phyloP scores from a whole-genome alignment of 1,284 basidiomycete species.

The Earliella scabrosa region DNA sequence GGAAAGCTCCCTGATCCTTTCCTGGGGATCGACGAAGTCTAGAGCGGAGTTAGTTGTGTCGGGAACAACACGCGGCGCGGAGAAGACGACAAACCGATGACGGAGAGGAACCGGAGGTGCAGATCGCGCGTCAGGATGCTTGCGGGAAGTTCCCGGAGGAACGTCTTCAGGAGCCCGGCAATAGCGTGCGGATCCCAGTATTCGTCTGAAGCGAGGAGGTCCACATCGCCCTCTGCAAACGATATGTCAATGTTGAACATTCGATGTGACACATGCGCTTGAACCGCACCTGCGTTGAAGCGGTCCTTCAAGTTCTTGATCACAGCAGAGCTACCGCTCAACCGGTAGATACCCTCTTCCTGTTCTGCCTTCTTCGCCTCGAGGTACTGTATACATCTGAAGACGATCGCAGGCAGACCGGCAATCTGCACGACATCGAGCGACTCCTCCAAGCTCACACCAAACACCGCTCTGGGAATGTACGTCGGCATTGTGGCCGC shows the following conservation, averaged over 20 bases:
- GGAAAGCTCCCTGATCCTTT: constrained; percentile 87
- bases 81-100: constrained; percentile 73
- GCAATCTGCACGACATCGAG: constrained; percentile 89
- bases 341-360: constrained; percentile 97
- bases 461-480: constrained; percentile 83
- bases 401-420: constrained; percentile 92
- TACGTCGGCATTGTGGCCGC: constrained; percentile 41
- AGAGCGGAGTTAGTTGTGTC: constrained; percentile 11
- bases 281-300: constrained; percentile 80
- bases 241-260: constrained; percentile 15
- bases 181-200: constrained; percentile 96
- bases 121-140: constrained; percentile 92
- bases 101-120: constrained; percentile 85
- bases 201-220: constrained; percentile 84
- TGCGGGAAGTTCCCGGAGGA: constrained; percentile 87
- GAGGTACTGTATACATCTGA: constrained; percentile 90
- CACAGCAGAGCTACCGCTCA: constrained; percentile 91
- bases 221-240: constrained; percentile 84
- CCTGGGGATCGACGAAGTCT: constrained; percentile 90
- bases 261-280: constrained; percentile 12
- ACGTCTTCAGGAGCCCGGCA: constrained; percentile 90
- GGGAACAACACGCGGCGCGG: constrained; percentile 12
- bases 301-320: constrained; percentile 93
- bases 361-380: constrained; percentile 91
- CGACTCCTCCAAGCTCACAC: constrained; percentile 86